Base-by-base conservation (phyloP, 495 filamentous ascomycete genomes). In the Penicillium lividum region DNA sequence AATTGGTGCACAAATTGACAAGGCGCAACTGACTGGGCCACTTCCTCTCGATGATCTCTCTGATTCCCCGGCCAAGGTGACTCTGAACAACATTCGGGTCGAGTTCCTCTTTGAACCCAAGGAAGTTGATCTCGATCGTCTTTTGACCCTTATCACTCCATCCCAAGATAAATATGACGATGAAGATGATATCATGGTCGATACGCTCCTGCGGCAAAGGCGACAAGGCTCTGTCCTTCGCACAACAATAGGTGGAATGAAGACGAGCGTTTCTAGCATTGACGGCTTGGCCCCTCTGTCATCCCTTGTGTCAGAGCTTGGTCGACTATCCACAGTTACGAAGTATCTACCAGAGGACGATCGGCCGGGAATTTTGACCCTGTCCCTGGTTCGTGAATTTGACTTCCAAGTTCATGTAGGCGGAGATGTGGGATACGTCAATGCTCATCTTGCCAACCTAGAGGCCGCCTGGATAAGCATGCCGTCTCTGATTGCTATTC, bases 331-430 rank as follows among this genome's bases (percentile, higher is more conserved):
- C 10, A 94, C 86, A 7, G 92, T 98, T 28, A 84, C 94, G 11
- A 97, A 96, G 65, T 97, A 98, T 65, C 79, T 99, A 5, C 93
- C 95, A 0, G 92, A 98, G 67, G 95, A 98, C 74, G 93, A 97
- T 59, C 85, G 94, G 0, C 95, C 95, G 13, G 95, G 95, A 0
- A 75, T 98, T 29, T 72, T 99, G 34, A 93, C 87, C 7, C 73
- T 98, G 15, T 76, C 81, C 9, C 72, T 83, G n/a, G 64, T 97
- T 42, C 80, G 84, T 47, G 78, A 85, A 7, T 57, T 92, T 10
- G 81, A 86, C 25, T 68, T 79, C 16, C 63, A 80, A 18, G 73
- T 89, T 15, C 80, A 86, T 44, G 56, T 92, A 40, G 80, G 83
- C 22, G 82, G 86, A 3, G 75, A 77, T 31, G 75, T 97, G 44